Percentiles rank a stretch among this genome's conserved stretches.
Evolutionary conservation across 345 rosid species (phyloP).

Genomic region (Salix exigua): DNA sequence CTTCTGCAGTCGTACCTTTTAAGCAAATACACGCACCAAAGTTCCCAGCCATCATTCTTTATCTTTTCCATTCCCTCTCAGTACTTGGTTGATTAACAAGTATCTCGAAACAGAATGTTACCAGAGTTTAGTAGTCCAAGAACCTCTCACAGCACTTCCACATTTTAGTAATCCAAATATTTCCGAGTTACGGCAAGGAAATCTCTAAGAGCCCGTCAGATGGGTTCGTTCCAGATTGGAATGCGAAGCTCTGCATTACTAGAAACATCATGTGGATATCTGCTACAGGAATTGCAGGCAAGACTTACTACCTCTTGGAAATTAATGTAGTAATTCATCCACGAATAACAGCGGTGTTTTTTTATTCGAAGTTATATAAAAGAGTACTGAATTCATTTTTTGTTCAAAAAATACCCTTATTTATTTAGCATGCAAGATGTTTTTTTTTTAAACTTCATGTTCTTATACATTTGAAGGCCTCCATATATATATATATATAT

Average conservation of each 20-base stretch:
- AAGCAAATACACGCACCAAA: slow-evolving; percentile 58
- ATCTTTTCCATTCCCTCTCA: slow-evolving; percentile 13
- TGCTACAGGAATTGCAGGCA: slow-evolving; percentile 88
- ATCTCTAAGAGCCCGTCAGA: no score
- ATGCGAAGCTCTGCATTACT: slow-evolving; percentile 55
- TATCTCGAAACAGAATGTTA: slow-evolving; percentile 24
- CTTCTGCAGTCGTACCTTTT: slow-evolving; percentile 62
- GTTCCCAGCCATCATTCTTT: slow-evolving; percentile 25
- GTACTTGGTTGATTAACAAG: slow-evolving; percentile 25
- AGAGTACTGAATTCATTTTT: no score
- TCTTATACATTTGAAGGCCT: no score
- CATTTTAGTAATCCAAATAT: slow-evolving; percentile 7
- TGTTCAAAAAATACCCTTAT: no score
- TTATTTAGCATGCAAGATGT: no score
- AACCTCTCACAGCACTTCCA: slow-evolving; percentile 8
- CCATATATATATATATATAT: no score
- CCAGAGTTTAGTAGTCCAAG: slow-evolving; percentile 9
- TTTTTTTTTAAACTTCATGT: no score
- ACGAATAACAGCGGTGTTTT: neutral
- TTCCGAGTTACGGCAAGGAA: neutral
- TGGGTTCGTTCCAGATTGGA: slow-evolving; percentile 67
- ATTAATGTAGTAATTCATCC: neutral
- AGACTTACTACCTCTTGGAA: slow-evolving; percentile 22
- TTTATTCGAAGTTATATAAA: neutral
- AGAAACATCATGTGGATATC: slow-evolving; percentile 81